Percentiles rank a stretch among this genome's conserved stretches.
phyloP scores from a whole-genome alignment of 192 early-diverging fungal genomes.

The Mortierella hygrophila region DNA sequence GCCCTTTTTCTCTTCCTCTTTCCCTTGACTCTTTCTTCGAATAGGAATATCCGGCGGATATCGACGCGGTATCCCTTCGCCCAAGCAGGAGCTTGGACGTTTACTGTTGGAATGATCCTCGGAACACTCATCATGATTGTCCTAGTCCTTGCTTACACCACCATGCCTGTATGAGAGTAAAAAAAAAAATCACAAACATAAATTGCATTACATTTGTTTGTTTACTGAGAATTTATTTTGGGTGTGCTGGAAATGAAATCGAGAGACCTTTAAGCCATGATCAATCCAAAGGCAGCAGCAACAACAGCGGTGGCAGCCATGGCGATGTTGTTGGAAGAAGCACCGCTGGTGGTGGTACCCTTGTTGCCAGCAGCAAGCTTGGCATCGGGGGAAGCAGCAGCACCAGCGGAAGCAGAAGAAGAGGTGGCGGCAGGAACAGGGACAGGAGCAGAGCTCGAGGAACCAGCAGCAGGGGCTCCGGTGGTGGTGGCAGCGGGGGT shows the following conservation, averaged over 20 bases:
- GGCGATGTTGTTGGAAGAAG: constrained; percentile 22
- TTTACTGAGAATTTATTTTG: background rate
- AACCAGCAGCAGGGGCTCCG: background rate
- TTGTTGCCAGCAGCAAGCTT: constrained; percentile 13
- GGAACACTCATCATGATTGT: constrained; percentile 37
- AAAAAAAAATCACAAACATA: background rate
- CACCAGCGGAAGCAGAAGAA: background rate
- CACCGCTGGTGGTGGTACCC: background rate
- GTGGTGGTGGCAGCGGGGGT: background rate
- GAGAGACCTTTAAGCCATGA: constrained; percentile 22
- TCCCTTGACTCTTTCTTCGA: background rate
- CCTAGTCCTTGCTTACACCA: constrained; percentile 36
- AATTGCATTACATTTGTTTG: background rate
- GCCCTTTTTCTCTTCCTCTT: background rate
- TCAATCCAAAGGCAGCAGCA: constrained; percentile 19
- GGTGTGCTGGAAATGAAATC: background rate
- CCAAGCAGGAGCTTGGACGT: constrained; percentile 47
- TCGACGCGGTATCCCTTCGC: constrained; percentile 51
- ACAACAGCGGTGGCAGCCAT: constrained; percentile 38
- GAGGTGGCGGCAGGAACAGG: constrained; percentile 4
- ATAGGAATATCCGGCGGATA: constrained; percentile 50
- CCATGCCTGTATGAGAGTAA: background rate
- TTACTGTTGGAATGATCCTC: constrained; percentile 44
- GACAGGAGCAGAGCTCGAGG: background rate
- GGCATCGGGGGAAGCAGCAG: constrained; percentile 9